Evolutionary conservation across 495 filamentous ascomycete genomes (phyloP), one percentile per base, ranked within the genome.

Genomic region (Lichina pygmaea): DNA sequence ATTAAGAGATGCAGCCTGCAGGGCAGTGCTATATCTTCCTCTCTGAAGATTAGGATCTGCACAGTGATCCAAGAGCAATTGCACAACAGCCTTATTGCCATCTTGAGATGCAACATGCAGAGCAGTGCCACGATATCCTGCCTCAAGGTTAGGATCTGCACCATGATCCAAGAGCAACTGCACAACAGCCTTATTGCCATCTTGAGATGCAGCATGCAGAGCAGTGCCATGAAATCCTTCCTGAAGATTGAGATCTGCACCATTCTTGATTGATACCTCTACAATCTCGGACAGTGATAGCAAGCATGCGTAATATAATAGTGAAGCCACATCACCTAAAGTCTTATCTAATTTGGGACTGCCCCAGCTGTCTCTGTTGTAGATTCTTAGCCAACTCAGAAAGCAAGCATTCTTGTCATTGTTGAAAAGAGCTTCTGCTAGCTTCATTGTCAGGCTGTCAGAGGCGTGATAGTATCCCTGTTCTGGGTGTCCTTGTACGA

Each of bases 21-120:
- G 47, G 15, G 52, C 50, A 16, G 38, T 53, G 41, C 53, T 53
- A 41, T 51, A 43, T 0, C 17, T 12, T 6, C 51, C 56, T 16
- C 47, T 50, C 10, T 32, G 8, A 31, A 48, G 41, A 48, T 61
- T 53, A 3, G 50, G 44, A 41, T 60, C 46, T 7, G 53, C 55
- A 8, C 51, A 51, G 8, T 45, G 7, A 7, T 50, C 41, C 1
- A 55, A 40, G 1, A 60, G 40, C 3, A 53, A 34, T 30, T 50
- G 43, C 30, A 57, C 44, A 4, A 49, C 33, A 6, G 47, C 46
- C 12, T 8, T 2, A 2, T 6, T 2, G 10, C 6, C 17, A 10
- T 13, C 8, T 2, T 2, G 2, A 17, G 31, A 45, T 6, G 49
- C 49, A 33, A 40, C 51, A 30, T 41, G 36, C 31, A 54, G 49